A percentile compares a stretch with the other conserved stretches of the same genome.
Evolutionary conservation across 208 protist species (phyloP).

Genomic region (Leishmania gerbilli): DNA sequence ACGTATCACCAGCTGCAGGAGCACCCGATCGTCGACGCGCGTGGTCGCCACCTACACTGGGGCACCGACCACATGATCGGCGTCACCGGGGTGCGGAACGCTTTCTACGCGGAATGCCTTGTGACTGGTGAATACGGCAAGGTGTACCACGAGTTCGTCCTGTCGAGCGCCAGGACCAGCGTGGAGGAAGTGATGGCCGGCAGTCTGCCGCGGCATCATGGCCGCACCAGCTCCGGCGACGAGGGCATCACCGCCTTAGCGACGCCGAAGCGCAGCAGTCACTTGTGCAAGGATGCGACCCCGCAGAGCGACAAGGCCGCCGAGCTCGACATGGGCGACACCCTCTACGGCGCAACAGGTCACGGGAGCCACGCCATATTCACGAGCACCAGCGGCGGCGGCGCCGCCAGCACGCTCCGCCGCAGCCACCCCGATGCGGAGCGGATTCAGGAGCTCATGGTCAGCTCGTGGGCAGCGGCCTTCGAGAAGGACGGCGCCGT

Average conservation of each 20-base stretch:
- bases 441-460: slow-evolving; percentile 86
- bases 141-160: slow-evolving; percentile 48
- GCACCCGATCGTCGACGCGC: slow-evolving; percentile 50
- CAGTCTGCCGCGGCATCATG: slow-evolving; percentile 9
- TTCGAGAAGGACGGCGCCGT: slow-evolving; percentile 90
- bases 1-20: slow-evolving; percentile 47
- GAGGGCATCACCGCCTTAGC: neutral
- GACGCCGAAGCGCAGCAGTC: slow-evolving; percentile 1
- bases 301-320: slow-evolving; percentile 3
- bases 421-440: slow-evolving; percentile 62
- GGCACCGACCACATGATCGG: slow-evolving; percentile 49
- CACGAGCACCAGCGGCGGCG: slow-evolving; percentile 5
- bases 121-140: slow-evolving; percentile 52
- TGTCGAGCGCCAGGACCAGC: slow-evolving; percentile 27
- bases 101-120: slow-evolving; percentile 24
- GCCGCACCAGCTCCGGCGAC: neutral
- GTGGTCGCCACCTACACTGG: slow-evolving; percentile 56
- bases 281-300: slow-evolving; percentile 5
- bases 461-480: slow-evolving; percentile 69
- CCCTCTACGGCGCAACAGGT: slow-evolving; percentile 12
- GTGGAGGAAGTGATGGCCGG: slow-evolving; percentile 11
- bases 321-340: slow-evolving; percentile 17
- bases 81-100: slow-evolving; percentile 11
- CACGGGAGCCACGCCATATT: slow-evolving; percentile 10
- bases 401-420: slow-evolving; percentile 11